Evolutionary conservation across 176 grass and related monocot species (phyloP).

Genomic region (Alopecurus myosuroides): DNA sequence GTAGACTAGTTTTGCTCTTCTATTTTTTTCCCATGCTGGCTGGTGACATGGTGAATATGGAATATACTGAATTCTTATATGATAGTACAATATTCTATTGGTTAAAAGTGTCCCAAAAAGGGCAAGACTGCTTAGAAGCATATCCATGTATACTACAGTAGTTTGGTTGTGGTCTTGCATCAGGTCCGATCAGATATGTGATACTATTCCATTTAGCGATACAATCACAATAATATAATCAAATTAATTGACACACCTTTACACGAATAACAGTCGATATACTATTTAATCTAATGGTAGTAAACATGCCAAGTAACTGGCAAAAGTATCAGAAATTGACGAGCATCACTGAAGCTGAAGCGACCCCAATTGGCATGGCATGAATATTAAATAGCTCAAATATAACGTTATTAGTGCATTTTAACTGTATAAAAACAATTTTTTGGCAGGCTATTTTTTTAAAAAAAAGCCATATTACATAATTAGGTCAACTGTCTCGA

Average conservation of each 20-base stretch:
- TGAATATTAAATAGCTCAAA: too few relatives aligned
- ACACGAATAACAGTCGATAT: not conserved
- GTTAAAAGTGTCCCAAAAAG: not conserved
- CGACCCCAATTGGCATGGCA: too few relatives aligned
- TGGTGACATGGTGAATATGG: conserved; percentile 3
- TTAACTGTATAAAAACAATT: not conserved
- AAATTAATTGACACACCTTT: not conserved
- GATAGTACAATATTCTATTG: not conserved
- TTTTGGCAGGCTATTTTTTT: not conserved
- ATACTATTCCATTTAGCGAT: not conserved
- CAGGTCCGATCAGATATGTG: not conserved
- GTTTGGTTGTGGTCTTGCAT: not conserved
- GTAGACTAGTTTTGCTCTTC: not conserved
- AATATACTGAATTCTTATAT: not conserved
- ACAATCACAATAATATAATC: not conserved
- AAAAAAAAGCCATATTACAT: not conserved
- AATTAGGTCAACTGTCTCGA: not conserved
- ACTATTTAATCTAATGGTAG: conserved; percentile 1
- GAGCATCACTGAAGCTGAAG: too few relatives aligned
- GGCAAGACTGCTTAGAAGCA: too few relatives aligned
- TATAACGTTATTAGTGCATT: too few relatives aligned
- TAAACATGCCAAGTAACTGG: not conserved
- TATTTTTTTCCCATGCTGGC: not conserved
- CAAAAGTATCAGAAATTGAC: too few relatives aligned
- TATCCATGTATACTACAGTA: not conserved